Percentiles rank a stretch among this genome's conserved stretches.
Conservation (phyloP, 306 rosid genomes). For the Gillenia trifoliata region DNA sequence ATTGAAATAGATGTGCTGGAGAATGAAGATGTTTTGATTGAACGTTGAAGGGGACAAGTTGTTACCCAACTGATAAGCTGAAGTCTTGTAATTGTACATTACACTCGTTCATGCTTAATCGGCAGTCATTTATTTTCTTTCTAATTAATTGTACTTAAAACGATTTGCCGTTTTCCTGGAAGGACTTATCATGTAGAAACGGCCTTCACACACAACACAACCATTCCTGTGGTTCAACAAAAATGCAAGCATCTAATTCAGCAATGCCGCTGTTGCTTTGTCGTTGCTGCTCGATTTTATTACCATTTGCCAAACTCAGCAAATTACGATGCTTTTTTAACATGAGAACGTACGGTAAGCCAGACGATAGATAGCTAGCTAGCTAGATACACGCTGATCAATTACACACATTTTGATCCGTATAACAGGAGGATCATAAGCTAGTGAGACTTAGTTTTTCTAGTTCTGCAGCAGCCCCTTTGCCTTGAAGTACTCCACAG, state of each 20-base stretch:
- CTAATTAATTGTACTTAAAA: not conserved
- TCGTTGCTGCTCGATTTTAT: not conserved
- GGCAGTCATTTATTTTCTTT: too few species aligned
- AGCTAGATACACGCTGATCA: not conserved
- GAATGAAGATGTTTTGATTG: not conserved
- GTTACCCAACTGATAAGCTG: not conserved
- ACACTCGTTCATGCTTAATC: not conserved
- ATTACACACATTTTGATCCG: not conserved
- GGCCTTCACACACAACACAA: too few species aligned
- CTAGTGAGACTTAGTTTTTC: slow-evolving; percentile 1
- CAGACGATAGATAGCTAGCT: not conserved
- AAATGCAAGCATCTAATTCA: not conserved
- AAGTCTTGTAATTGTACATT: not conserved
- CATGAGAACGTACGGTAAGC: not conserved
- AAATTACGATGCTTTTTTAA: too few species aligned
- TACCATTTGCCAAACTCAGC: not conserved
- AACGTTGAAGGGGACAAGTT: not conserved
- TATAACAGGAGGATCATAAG: not conserved
- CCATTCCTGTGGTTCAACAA: not conserved
- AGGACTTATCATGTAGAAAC: too few species aligned
- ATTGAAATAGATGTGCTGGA: not conserved
- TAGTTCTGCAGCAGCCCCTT: slow-evolving; percentile 48
- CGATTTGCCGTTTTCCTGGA: not conserved
- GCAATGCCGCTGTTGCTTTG: not conserved
- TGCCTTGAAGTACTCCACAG: slow-evolving; percentile 60